A percentile compares a stretch with the other conserved stretches of the same genome.
Conservation (phyloP, 2,329 filamentous ascomycete genomes). For the Beauveria australis region DNA sequence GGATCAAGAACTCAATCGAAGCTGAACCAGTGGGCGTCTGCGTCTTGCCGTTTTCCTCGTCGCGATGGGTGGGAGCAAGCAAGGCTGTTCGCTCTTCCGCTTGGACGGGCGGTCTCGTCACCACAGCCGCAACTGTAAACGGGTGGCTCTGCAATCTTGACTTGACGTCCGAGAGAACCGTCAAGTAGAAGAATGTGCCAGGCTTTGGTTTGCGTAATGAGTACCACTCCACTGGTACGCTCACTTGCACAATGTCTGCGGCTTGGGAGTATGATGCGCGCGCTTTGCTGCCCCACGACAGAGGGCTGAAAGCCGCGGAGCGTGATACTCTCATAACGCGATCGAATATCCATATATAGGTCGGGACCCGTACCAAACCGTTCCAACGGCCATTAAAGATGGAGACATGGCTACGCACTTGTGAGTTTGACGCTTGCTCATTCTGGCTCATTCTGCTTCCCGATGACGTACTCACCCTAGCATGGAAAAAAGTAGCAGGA, state of each 20-base stretch:
- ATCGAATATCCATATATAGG: slow-evolving; percentile 42
- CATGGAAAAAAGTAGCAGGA: slow-evolving; percentile 41
- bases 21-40: background rate
- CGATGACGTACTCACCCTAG: slow-evolving; percentile 25
- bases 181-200: slow-evolving; percentile 38
- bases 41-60: too few species aligned
- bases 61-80: slow-evolving; percentile 16
- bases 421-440: background rate
- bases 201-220: slow-evolving; percentile 22
- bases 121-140: slow-evolving; percentile 34
- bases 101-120: slow-evolving; percentile 14
- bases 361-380: slow-evolving; percentile 39
- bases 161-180: slow-evolving; percentile 29
- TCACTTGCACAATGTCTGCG: slow-evolving; percentile 34
- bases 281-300: slow-evolving; percentile 28
- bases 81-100: slow-evolving; percentile 25
- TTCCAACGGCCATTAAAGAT: slow-evolving; percentile 43
- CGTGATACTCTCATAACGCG: slow-evolving; percentile 37
- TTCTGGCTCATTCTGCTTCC: too few species aligned
- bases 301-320: slow-evolving; percentile 30
- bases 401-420: slow-evolving; percentile 30
- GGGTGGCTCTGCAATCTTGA: slow-evolving; percentile 41
- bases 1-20: slow-evolving; percentile 33
- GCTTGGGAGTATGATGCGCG: slow-evolving; percentile 25
- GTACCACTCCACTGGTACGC: slow-evolving; percentile 27